Base-by-base conservation (phyloP, 129 eudicot species). In the Artemisia tridentata region DNA sequence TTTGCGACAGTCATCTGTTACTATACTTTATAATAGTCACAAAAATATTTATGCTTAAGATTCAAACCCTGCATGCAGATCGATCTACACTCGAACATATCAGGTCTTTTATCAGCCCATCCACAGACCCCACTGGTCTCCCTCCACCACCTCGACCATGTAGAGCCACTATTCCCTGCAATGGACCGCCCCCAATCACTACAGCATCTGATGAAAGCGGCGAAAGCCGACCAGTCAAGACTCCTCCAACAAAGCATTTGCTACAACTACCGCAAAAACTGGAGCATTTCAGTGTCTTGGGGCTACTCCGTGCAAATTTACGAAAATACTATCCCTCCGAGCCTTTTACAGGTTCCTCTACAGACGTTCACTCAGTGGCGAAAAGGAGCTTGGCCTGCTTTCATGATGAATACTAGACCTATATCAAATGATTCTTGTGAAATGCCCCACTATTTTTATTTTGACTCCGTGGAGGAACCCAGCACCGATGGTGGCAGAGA, bases 201-300 rank as follows among this genome's bases (percentile, higher is more conserved):
- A 5, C 73, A 71, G 62, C 90, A 86, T 68, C 84, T 88, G 14
- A 91, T 91, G 96, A 84, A 77, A 80, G 86, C 88, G 2, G 91
- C 88, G 3, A 69, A 75, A 65, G 31, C 25, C 10, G 97, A 91
- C 63, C 73, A 76, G 48, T 86, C 88, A 11, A 69, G 96, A 31
- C 58, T 88, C 45, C 51, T 91, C 56, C 97, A 91, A 72, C 97
- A 91, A 84, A 86, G 84, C 56, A 69, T 91, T 13, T 88, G 97
- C 82, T 84, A 86, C 38, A 67, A 78, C 56, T 72, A 78, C 63
- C 77, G 45, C 15, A 80, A 58, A 63, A 86, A 80, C 34, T 88
- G 96, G 97, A 79, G 92, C 4, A 67, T 84, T 62, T 91, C 97
- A 12, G 63, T 82, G 31, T 82, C 97, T 7, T 91, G 97, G 96